Evolutionary conservation across 1,284 basidiomycete species (phyloP).

Genomic region (Sporisorium sorghi): DNA sequence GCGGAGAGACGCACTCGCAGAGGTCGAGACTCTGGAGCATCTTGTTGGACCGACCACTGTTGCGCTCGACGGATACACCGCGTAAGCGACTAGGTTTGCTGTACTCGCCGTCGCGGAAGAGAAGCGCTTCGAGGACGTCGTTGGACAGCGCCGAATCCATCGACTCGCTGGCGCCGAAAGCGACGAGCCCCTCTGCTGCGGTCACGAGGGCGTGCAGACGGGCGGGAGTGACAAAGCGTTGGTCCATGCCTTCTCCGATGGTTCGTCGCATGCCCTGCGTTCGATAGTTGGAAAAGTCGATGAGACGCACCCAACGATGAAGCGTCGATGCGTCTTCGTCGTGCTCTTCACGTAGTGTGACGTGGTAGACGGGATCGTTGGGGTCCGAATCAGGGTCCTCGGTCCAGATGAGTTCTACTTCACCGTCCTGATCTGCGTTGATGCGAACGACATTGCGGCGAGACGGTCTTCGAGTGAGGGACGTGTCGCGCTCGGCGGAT

Average conservation of each 20-base stretch:
- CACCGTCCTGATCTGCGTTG: conserved; percentile 48
- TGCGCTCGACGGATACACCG: conserved; percentile 64
- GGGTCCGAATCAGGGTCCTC: conserved; percentile 47
- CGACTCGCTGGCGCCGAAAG: conserved; percentile 65
- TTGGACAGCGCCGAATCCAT: conserved; percentile 67
- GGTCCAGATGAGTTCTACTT: conserved; percentile 60
- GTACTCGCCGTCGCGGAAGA: conserved; percentile 65
- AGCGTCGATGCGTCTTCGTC: conserved; percentile 37
- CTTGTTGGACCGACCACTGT: conserved; percentile 49
- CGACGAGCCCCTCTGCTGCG: conserved; percentile 61
- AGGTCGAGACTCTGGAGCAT: conserved; percentile 86
- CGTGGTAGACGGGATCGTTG: conserved; percentile 50
- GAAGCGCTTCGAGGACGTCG: conserved; percentile 65
- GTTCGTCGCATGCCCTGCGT: conserved; percentile 93
- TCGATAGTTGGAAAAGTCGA: conserved; percentile 86
- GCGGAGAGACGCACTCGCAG: conserved; percentile 90
- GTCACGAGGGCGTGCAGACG: conserved; percentile 73
- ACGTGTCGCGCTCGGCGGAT: conserved; percentile 13
- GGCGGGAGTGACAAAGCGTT: conserved; percentile 90
- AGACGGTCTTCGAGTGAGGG: conserved; percentile 19
- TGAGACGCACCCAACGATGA: conserved; percentile 59
- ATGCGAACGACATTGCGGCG: conserved; percentile 37
- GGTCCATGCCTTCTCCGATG: conserved; percentile 86
- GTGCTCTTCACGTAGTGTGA: conserved; percentile 46
- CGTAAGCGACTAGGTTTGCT: conserved; percentile 58